Conservation (phyloP, 1,139 yeast genomes). For the Eremothecium coryli region DNA sequence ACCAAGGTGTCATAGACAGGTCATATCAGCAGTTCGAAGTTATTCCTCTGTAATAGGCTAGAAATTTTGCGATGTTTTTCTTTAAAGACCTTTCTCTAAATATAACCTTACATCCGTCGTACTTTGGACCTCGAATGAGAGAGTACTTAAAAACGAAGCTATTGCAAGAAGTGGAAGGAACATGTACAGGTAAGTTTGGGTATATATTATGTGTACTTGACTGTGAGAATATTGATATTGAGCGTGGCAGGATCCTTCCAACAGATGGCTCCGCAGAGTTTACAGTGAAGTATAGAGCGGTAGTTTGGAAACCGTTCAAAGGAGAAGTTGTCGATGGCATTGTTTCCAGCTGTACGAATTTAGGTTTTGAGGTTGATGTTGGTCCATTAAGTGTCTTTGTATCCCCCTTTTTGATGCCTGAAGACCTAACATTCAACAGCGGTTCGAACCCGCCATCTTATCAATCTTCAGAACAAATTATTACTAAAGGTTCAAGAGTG, state of each 20-base stretch:
- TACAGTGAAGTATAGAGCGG: slow-evolving; percentile 91
- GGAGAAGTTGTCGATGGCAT: slow-evolving; percentile 98
- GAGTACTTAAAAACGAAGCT: slow-evolving; percentile 82
- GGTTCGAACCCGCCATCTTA: slow-evolving; percentile 98
- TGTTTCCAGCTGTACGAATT: slow-evolving; percentile 86
- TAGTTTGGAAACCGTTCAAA: slow-evolving; percentile 96
- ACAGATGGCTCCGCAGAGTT: slow-evolving; percentile 92
- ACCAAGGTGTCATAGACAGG: too few relatives aligned
- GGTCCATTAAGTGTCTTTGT: slow-evolving; percentile 95
- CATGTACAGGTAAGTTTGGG: slow-evolving; percentile 98
- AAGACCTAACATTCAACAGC: slow-evolving; percentile 89
- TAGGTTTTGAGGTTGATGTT: slow-evolving; percentile 97
- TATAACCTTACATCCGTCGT: slow-evolving; percentile 91
- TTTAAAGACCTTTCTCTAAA: slow-evolving; percentile 83
- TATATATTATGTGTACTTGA: slow-evolving; percentile 94
- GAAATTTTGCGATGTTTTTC: slow-evolving; percentile 37
- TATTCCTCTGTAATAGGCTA: too few relatives aligned
- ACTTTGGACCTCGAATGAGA: slow-evolving; percentile 96
- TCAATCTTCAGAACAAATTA: slow-evolving; percentile 88
- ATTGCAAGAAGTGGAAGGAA: slow-evolving; percentile 93
- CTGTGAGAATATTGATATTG: slow-evolving; percentile 90
- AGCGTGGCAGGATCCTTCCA: slow-evolving; percentile 86
- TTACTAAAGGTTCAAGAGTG: slow-evolving; percentile 87
- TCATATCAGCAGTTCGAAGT: too few relatives aligned
- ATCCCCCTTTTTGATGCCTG: slow-evolving; percentile 88